Evolutionary conservation across 805 yeast species (phyloP).

Genomic region (Pichia membranifaciens): DNA sequence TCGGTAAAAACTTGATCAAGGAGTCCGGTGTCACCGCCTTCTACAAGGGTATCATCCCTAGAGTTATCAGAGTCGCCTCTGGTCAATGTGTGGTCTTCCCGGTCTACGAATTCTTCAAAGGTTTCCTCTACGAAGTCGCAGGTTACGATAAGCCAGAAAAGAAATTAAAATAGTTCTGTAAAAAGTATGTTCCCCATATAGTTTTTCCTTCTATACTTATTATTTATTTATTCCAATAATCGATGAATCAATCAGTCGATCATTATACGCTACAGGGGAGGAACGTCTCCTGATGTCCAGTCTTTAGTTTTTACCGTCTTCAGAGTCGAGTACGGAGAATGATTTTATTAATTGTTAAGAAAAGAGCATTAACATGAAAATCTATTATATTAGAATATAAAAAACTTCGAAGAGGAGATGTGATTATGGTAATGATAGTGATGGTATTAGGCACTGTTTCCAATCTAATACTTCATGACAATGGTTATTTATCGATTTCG

Average conservation of each 20-base stretch:
- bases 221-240: neutral
- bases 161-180: conserved; percentile 16
- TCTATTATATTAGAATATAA: conserved; percentile 10
- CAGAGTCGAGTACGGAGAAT: no score
- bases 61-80: conserved; percentile 99
- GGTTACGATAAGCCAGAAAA: conserved; percentile 19
- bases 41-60: conserved; percentile 96
- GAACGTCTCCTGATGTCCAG: no score
- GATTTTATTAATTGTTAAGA: conserved; percentile 7
- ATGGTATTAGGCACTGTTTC: no score
- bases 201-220: neutral
- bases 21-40: conserved; percentile 88
- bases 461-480: no score
- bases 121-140: conserved; percentile 42
- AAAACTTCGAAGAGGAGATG: conserved; percentile 3
- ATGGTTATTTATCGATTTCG: no score
- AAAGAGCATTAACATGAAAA: conserved; percentile 9
- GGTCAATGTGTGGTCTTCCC: conserved; percentile 99
- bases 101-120: conserved; percentile 85
- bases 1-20: conserved; percentile 71
- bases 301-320: no score
- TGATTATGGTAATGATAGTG: neutral
- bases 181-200: neutral
- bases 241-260: no score
- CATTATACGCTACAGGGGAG: no score